Conservation (phyloP, 2,329 filamentous ascomycete species). For the Pseudogymnoascus sp. region DNA sequence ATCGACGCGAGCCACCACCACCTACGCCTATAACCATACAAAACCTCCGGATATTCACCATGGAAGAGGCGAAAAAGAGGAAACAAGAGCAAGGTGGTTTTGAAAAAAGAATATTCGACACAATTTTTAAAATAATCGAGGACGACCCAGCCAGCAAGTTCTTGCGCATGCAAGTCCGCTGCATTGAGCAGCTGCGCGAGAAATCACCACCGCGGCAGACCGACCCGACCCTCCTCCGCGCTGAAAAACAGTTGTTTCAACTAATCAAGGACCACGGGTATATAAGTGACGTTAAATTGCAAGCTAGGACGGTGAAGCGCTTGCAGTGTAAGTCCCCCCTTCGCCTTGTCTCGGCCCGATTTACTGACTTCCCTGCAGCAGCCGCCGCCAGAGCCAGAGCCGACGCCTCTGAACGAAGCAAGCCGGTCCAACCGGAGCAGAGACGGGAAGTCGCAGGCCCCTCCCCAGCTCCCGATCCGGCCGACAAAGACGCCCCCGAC, state of each 20-base stretch:
- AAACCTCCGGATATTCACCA: background rate
- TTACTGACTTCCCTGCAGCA: background rate
- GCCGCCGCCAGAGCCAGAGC: background rate
- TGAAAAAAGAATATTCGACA: background rate
- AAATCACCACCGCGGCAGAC: background rate
- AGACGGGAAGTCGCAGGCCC: background rate
- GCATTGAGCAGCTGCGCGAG: background rate
- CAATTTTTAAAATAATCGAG: background rate
- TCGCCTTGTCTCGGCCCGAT: background rate
- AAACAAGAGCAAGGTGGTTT: background rate
- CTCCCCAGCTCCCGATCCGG: background rate
- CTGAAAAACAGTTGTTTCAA: background rate
- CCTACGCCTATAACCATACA: background rate
- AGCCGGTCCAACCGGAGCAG: background rate
- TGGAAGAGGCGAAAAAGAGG: background rate
- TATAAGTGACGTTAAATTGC: background rate
- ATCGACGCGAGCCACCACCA: background rate
- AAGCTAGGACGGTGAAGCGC: background rate
- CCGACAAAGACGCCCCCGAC: background rate
- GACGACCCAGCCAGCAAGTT: background rate
- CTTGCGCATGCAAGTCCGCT: background rate
- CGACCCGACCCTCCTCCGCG: background rate
- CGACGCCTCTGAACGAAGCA: background rate
- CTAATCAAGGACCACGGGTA: background rate
- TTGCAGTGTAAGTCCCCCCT: background rate